Evolutionary conservation across 2,329 filamentous ascomycete species (phyloP).

Genomic region (Penicillium aurantiogriseum): DNA sequence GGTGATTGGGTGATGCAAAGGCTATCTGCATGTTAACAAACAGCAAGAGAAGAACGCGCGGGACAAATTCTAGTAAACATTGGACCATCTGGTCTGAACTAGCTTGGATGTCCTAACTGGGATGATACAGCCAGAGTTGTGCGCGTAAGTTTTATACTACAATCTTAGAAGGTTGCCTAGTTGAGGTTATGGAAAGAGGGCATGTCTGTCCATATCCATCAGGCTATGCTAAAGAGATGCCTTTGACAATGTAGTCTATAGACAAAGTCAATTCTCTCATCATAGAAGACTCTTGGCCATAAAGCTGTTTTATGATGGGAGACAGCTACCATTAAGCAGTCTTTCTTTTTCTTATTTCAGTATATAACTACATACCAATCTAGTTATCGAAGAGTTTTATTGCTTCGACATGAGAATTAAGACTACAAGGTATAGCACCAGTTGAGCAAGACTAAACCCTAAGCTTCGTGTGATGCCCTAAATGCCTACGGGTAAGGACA

Average conservation of each 20-base stretch:
- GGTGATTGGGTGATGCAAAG: background rate
- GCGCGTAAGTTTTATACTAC: too few relatives aligned
- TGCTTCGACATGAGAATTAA: background rate
- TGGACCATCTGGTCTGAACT: background rate
- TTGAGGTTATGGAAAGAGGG: background rate
- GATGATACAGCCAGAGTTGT: background rate
- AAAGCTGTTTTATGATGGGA: too few relatives aligned
- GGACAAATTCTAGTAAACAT: background rate
- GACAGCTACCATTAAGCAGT: background rate
- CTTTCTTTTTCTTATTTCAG: background rate
- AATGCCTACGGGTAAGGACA: background rate
- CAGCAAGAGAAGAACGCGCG: background rate
- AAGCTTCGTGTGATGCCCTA: background rate
- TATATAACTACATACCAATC: background rate
- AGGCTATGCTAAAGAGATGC: background rate
- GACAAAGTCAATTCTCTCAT: background rate
- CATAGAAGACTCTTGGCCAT: background rate
- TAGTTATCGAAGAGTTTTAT: background rate
- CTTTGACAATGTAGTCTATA: too few relatives aligned
- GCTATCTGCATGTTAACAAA: background rate
- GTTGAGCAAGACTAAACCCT: background rate
- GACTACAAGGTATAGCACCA: background rate
- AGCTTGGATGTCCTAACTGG: background rate
- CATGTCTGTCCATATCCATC: background rate
- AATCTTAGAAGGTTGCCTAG: background rate